Evolutionary conservation across 352 stramenopile species (phyloP).

Genomic region (Phytopythium helicoides): DNA sequence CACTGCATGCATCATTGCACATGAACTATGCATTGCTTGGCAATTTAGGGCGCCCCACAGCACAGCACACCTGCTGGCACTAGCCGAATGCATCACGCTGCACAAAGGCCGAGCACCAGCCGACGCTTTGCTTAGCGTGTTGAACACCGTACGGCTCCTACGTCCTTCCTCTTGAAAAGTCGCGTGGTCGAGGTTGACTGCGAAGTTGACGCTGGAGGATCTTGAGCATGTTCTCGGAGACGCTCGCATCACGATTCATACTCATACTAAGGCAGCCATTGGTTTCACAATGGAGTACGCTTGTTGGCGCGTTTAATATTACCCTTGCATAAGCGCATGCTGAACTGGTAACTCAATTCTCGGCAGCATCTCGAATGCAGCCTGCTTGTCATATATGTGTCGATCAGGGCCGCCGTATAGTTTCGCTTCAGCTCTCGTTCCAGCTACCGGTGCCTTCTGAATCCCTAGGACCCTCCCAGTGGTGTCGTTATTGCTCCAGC

Average conservation of each 20-base stretch:
- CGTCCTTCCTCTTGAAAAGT: not conserved
- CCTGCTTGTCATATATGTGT: not conserved
- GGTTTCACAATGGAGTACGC: conserved; percentile 2
- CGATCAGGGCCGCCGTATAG: not conserved
- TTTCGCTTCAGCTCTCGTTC: not conserved
- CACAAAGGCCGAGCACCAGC: too few relatives aligned
- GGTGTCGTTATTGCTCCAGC: conserved; percentile 13
- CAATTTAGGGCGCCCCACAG: not conserved
- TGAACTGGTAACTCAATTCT: not conserved
- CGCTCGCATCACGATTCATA: conserved; percentile 2
- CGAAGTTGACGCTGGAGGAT: not conserved
- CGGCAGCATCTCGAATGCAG: not conserved
- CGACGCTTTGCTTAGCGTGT: too few relatives aligned
- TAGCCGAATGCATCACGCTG: not conserved
- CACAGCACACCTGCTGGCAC: not conserved
- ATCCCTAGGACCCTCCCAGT: conserved; percentile 8
- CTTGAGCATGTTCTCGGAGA: not conserved
- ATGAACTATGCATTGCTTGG: not conserved
- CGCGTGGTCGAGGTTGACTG: not conserved
- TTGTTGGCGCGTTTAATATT: not conserved
- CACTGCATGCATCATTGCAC: conserved; percentile 1
- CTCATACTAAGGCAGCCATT: not conserved
- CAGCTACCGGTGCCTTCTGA: not conserved
- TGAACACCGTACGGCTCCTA: too few relatives aligned
- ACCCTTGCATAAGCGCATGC: not conserved